Evolutionary conservation across 2,329 filamentous ascomycete species (phyloP), one percentile per base, ranked within the genome.

Genomic region (Pleurostoma richardsiae): DNA sequence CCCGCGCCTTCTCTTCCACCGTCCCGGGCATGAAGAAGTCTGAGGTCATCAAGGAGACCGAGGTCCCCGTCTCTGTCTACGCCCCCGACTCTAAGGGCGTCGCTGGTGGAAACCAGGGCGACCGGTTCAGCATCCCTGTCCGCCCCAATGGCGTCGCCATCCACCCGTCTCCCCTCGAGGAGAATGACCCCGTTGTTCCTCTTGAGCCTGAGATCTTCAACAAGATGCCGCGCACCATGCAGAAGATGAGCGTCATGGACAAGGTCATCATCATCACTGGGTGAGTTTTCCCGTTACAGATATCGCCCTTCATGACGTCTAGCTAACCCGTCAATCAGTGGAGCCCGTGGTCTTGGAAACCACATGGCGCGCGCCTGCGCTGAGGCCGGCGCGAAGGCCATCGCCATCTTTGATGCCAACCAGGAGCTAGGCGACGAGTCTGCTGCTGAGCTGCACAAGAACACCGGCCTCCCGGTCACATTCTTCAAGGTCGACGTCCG

Each of bases 401-500:
- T 90, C 46, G 77, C 85, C 60, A 86, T 90, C 61, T 83, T 91
- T 59, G 86, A 90, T 58, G 83, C 86, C 54, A 87, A 89, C 72
- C 80, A 87, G 67, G 80, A 88, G 56, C 76, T 88, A 10, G 87
- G 86, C 29, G 85, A 88, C 57, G 73, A 80, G 59, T 74, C 86
- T 3, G 85, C 85, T 26, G 78, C 77, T 26, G 82, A 87, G 66
- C 76, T 90, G 40, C 82, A 86, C 67, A 70, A 81, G 60, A 82
- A 86, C 73, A 85, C 84, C n/a, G 81, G 82, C 42, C 76, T 90
- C 30, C 83, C 85, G 36, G 83, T 87, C 41, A 80, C 80, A 42
- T 90, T 90, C 73, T 88, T 86, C 76, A 85, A 85, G 69, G 85
- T 90, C 41, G 86, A 90, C 57, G 85, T 91, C 30, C 84, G 86